phyloP scores from a whole-genome alignment of 169 alveolate genomes.

The Plasmodium reichenowi region DNA sequence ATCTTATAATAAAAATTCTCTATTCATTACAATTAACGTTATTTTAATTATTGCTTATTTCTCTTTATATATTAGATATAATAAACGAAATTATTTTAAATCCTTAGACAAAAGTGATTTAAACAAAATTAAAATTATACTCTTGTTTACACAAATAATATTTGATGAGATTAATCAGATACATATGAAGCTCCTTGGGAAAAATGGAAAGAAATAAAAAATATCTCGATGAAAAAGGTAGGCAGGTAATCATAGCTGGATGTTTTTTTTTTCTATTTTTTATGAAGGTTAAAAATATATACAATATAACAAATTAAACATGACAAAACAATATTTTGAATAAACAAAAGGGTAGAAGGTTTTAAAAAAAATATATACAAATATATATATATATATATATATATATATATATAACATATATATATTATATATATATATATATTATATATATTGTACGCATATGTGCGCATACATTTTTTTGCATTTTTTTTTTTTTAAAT shows the following conservation, averaged over 20 bases:
- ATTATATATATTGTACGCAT: no score
- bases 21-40: slow-evolving; percentile 35
- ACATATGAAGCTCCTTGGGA: slow-evolving; percentile 40
- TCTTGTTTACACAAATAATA: slow-evolving; percentile 55
- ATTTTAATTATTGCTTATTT: slow-evolving; percentile 21
- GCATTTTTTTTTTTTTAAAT: no score
- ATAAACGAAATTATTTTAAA: slow-evolving; percentile 48
- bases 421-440: no score
- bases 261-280: no score
- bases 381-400: no score
- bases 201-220: neutral
- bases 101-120: slow-evolving; percentile 61
- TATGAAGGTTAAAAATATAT: no score
- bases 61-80: slow-evolving; percentile 26
- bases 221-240: neutral
- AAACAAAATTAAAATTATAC: slow-evolving; percentile 49
- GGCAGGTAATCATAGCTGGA: neutral
- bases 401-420: no score
- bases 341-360: no score
- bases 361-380: no score
- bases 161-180: slow-evolving; percentile 65
- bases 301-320: no score
- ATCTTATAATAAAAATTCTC: slow-evolving; percentile 66
- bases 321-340: no score
- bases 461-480: no score